Evolutionary conservation across 306 rosid genomes (phyloP).

Genomic region (Glycine soja): DNA sequence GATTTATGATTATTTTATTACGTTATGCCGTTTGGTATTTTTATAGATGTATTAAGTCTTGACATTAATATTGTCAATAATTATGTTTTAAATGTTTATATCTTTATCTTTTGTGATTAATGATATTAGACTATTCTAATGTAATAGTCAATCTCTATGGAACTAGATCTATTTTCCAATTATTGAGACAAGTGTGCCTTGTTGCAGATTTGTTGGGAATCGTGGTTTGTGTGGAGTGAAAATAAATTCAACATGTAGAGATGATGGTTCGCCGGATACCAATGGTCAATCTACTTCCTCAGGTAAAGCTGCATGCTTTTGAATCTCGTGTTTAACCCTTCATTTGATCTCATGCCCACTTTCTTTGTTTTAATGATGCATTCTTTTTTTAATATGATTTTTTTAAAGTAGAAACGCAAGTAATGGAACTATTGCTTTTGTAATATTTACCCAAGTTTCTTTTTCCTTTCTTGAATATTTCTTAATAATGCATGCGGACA

Average conservation of each 20-base stretch:
- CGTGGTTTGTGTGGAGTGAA: constrained; percentile 92
- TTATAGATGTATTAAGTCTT: constrained; percentile 9
- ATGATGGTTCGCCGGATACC: constrained; percentile 60
- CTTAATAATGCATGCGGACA: constrained; percentile 21
- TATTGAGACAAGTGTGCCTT: constrained; percentile 42
- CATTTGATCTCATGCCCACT: constrained; percentile 28
- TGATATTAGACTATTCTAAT: constrained; percentile 32
- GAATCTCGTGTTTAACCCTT: constrained; percentile 36
- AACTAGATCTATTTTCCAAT: constrained; percentile 18
- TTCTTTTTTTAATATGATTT: not conserved
- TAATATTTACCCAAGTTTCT: constrained; percentile 16
- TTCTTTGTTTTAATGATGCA: constrained; percentile 7
- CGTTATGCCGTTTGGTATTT: too few species aligned
- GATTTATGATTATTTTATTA: too few species aligned
- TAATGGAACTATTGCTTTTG: constrained; percentile 5
- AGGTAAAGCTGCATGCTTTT: constrained; percentile 56
- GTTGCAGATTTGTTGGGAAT: constrained; percentile 86
- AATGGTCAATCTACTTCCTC: constrained; percentile 55
- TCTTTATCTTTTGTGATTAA: constrained; percentile 32
- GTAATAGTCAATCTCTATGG: constrained; percentile 10
- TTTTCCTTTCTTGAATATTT: constrained; percentile 15
- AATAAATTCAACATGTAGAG: constrained; percentile 71
- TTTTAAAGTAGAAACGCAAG: not conserved
- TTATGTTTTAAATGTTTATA: constrained; percentile 11
- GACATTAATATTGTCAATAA: constrained; percentile 17